Conservation (phyloP, 371 early-diverging fungal genomes). For the Mucor circinelloides region DNA sequence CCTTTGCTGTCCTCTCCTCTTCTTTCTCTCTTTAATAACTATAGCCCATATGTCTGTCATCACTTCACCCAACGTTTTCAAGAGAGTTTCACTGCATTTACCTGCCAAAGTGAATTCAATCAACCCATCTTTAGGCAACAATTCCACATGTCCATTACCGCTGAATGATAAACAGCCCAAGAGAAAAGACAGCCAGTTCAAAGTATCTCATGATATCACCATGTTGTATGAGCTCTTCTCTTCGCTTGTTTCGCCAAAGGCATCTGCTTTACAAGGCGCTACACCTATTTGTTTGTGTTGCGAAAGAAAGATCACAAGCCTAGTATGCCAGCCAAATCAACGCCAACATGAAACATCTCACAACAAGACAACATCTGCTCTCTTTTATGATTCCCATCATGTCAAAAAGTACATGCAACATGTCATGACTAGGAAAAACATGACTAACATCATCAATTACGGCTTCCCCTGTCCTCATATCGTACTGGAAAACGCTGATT, state of each 20-base stretch:
- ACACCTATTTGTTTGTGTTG: constrained; percentile 6
- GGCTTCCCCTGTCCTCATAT: constrained; percentile 7
- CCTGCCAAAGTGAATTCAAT: background rate
- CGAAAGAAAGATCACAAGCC: background rate
- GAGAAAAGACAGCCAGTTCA: background rate
- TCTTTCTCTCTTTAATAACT: background rate
- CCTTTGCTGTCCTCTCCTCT: background rate
- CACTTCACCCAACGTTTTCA: background rate
- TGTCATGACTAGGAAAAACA: constrained; percentile 8
- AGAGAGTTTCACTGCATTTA: background rate
- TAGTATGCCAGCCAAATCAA: background rate
- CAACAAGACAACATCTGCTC: constrained; percentile 9
- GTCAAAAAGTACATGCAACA: constrained; percentile 22
- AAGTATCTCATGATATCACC: constrained; percentile 6
- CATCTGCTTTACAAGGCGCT: background rate
- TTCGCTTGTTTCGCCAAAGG: background rate
- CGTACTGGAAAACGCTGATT: background rate
- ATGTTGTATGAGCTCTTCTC: constrained; percentile 7
- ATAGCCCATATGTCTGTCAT: background rate
- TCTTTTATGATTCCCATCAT: constrained; percentile 23
- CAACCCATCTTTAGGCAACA: background rate
- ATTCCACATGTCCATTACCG: background rate
- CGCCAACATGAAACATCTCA: background rate
- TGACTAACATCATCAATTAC: background rate
- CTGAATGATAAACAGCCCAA: background rate